Evolutionary conservation across 2,329 filamentous ascomycete genomes (phyloP), one percentile per base, ranked within the genome.

Genomic region (Cryphonectria japonica): DNA sequence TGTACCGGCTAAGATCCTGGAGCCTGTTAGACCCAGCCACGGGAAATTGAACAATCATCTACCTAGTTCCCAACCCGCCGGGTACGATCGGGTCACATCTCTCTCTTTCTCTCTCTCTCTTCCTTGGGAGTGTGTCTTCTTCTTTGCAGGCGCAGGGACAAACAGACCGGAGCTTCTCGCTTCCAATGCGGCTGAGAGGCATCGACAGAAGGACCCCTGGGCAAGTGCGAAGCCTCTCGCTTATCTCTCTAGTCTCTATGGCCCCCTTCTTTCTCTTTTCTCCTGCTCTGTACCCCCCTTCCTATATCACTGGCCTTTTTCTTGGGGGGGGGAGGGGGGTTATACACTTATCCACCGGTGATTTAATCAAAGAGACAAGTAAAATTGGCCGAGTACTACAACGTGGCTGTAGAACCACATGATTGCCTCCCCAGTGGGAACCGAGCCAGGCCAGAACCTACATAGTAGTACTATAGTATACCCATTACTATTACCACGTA

Each of bases 41-140:
- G 54, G 26, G 54, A 59, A 59, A 59, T 59, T 59, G 54, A 59
- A 59, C 29, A 32, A 34, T 34, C 54, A 59, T 19, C 54, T 19
- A 59, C 29, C 54, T 59, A 59, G 5, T 59, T 59, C 54, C 54
- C 54, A 59, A 32, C 29, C 54, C 26, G 26, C 26, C 54, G 54
- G 54, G 54, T 59, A 59, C 54, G 54, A 16, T 59, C 26, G 26
- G 29, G 14, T 59, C 54, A 59, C 14, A 8, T 32, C 54, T 32
- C 2, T 59, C 54, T 16, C 14, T 19, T 7, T 50, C 43, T 8
- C 43, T 6, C 43, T 6, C 43, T 19, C 43, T 50, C 46, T 22
- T 6, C 8, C 2, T 50, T n/a, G 3, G 34, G 34, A 1, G 7
- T 50, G 22, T n/a, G 7, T n/a, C n/a, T 19, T 26, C 26, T 26